Evolutionary conservation across 129 eudicot genomes (phyloP).

Genomic region (Cynara cardunculus): DNA sequence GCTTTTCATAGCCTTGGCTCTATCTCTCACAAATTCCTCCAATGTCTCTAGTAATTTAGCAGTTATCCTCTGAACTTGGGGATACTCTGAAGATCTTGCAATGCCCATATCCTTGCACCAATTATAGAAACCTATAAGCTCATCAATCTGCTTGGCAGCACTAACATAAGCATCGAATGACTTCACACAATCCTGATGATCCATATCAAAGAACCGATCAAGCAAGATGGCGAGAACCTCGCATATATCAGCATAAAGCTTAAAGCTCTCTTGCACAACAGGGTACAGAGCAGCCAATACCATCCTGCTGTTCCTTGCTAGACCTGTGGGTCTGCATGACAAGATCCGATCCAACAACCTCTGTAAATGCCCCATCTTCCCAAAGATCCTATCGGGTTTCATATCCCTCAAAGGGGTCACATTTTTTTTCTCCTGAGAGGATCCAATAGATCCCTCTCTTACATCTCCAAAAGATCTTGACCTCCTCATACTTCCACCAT

Average conservation of each 20-base stretch:
- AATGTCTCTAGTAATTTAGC: conserved; percentile 62
- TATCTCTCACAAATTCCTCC: conserved; percentile 80
- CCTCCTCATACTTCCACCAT: conserved; percentile 69
- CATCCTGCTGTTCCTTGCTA: conserved; percentile 75
- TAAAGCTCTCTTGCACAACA: conserved; percentile 67
- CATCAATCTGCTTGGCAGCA: conserved; percentile 83
- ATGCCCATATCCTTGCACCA: conserved; percentile 90
- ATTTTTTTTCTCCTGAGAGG: conserved; percentile 27
- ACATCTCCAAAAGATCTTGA: conserved; percentile 72
- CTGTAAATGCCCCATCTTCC: conserved; percentile 80
- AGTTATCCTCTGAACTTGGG: conserved; percentile 69
- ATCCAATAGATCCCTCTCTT: conserved; percentile 31
- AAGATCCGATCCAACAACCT: conserved; percentile 66
- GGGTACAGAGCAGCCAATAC: conserved; percentile 61
- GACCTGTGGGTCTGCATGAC: conserved; percentile 70
- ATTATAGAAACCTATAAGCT: conserved; percentile 57
- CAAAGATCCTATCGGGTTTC: conserved; percentile 68
- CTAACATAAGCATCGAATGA: conserved; percentile 72
- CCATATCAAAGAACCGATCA: conserved; percentile 80
- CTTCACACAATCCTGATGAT: conserved; percentile 68
- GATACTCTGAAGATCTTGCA: conserved; percentile 75
- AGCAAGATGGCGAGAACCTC: conserved; percentile 71
- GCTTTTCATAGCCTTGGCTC: conserved; percentile 61
- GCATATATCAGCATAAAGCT: conserved; percentile 68
- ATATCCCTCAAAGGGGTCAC: conserved; percentile 74